These are phyloP conservation scores for Umbilicus rupestris DNA, from an alignment of 164 flowering plant species.

Conservation along the genomic window DNA sequence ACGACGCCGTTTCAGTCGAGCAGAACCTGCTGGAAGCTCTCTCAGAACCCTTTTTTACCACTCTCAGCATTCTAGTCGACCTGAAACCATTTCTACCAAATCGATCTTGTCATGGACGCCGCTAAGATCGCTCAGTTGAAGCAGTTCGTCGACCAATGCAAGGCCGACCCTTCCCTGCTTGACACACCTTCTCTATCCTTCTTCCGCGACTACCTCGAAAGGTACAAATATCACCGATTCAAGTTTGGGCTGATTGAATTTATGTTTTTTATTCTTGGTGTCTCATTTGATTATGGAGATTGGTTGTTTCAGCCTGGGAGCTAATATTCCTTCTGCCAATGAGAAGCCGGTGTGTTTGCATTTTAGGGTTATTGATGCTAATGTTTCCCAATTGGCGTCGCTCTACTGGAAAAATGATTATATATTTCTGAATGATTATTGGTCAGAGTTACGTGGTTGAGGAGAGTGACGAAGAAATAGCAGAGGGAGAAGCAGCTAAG, in stretches of 20 bases:
- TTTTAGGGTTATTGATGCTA: not conserved
- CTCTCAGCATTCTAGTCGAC: too few relatives aligned
- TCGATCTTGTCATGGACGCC: constrained; percentile 42
- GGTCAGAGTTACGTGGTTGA: constrained; percentile 31
- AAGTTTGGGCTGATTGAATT: not conserved
- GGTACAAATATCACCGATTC: constrained; percentile 24
- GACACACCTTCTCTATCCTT: constrained; percentile 68
- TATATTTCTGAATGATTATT: not conserved
- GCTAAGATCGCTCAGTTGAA: constrained; percentile 51
- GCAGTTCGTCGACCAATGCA: constrained; percentile 63
- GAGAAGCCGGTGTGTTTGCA: constrained; percentile 2
- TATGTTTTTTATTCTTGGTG: not conserved
- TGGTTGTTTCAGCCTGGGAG: constrained; percentile 5
- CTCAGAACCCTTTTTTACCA: too few relatives aligned
- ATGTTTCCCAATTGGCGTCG: not conserved
- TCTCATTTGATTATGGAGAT: not conserved
- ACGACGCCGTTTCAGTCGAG: too few relatives aligned
- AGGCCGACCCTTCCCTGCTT: constrained; percentile 65
- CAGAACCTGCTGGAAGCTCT: too few relatives aligned
- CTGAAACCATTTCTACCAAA: too few relatives aligned
- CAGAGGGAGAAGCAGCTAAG: constrained; percentile 19
- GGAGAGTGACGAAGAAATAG: constrained; percentile 53
- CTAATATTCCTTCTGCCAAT: constrained; percentile 5
- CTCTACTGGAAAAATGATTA: not conserved
- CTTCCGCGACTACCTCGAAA: constrained; percentile 85